Evolutionary conservation across 2,329 filamentous ascomycete genomes (phyloP), one percentile per base, ranked within the genome.

Genomic region (Myriosclerotinia duriaeana): DNA sequence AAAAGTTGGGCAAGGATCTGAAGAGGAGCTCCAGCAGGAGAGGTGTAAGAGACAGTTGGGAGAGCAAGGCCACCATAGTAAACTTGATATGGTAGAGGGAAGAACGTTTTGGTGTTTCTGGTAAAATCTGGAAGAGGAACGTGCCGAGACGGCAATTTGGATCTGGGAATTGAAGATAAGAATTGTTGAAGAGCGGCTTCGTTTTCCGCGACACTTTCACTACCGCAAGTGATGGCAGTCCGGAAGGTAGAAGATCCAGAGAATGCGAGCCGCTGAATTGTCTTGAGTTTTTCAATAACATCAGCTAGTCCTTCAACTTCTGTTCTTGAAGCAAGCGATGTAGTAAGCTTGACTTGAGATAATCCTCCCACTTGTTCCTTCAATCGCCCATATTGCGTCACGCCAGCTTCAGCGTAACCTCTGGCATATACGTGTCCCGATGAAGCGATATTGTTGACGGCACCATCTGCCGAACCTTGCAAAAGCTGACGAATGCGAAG

Each of bases 81-180:
- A 44, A 99, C 95, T 79, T 99, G 95, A 79, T 97, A 99, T 0
- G 95, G 95, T 22, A 99, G 83, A 34, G 94, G 90, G 79, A 96
- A 98, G 79, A 98, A 96, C 0, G 92, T 89, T 77, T 93, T 95
- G 70, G 82, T 81, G 69, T 87, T 83, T 69, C 80, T 79, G 40
- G 80, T 71, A 30, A 81, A 76, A 63, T 68, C 72, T 20, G 65
- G 74, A 50, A 38, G 73, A 30, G 73, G 78, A 59, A 75, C 75
- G 61, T 70, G 75, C 17, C 79, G 76, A 64, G 83, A 79, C 2
- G 78, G 76, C 20, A 76, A 74, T 59, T 78, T 67, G 53, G 78
- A 74, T 36, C 78, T 75, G 17, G 89, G 86, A n/a, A 89, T 79
- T 7, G 79, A 82, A 52, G 80, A 77, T 68, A 96, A 80, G 79